These are phyloP conservation scores for Paxillus ammoniavirescens DNA, from an alignment of 768 basidiomycete genomes.

Conservation along the genomic window DNA sequence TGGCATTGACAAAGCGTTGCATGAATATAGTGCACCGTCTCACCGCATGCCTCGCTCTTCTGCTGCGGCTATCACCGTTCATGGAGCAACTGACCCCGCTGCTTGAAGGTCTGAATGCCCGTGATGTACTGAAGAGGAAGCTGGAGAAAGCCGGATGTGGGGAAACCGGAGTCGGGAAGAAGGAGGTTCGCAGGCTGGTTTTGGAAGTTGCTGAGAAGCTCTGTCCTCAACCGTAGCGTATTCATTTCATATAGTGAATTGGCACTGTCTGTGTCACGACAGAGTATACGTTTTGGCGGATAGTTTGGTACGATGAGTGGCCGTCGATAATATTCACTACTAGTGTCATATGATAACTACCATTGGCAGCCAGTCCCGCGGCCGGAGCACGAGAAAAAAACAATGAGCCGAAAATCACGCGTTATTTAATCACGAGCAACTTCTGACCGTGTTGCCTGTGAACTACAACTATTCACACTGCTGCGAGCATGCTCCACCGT, in stretches of 20 bases:
- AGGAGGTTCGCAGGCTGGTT: conserved; percentile 63
- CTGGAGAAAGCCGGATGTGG: conserved; percentile 50
- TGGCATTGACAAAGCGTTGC: background rate
- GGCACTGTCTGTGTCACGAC: no score
- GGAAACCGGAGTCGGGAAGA: conserved; percentile 53
- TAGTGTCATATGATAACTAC: no score
- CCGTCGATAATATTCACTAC: no score
- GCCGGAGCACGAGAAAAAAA: no score
- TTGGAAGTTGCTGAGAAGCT: conserved; percentile 56
- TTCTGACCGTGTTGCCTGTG: no score
- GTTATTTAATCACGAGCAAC: background rate
- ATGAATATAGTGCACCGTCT: conserved; percentile 69
- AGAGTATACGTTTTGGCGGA: no score
- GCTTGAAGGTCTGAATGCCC: conserved; percentile 69
- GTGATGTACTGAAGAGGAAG: conserved; percentile 56
- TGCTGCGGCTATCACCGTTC: conserved; percentile 73
- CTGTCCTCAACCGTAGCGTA: conserved; percentile 23
- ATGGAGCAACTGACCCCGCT: conserved; percentile 57
- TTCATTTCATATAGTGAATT: background rate
- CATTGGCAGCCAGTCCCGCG: background rate
- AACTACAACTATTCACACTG: background rate
- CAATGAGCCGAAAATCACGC: background rate
- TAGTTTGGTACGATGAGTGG: no score
- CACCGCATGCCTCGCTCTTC: conserved; percentile 71
- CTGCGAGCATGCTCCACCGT: background rate